Conservation (phyloP, 2,329 filamentous ascomycete species). For the Coleophoma crateriformis region DNA sequence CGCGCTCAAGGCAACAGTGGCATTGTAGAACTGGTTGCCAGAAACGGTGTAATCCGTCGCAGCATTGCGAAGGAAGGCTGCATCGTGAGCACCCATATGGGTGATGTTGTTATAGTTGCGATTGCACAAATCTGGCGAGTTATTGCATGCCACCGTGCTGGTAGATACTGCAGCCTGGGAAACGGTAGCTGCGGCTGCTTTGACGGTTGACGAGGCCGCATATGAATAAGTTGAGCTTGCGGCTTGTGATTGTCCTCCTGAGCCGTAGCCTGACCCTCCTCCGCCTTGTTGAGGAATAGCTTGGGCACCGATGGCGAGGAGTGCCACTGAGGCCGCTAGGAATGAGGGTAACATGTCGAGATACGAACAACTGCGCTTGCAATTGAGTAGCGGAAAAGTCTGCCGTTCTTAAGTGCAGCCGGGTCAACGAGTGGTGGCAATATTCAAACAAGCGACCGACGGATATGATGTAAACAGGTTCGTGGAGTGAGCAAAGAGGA, state of each 20-base stretch:
- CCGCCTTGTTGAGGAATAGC: slow-evolving; percentile 15
- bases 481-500: too few species aligned
- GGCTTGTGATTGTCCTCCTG: background rate
- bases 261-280: background rate
- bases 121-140: slow-evolving; percentile 68
- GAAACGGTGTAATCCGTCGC: slow-evolving; percentile 35
- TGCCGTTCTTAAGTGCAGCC: too few species aligned
- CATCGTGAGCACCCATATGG: slow-evolving; percentile 66
- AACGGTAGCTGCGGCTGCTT: slow-evolving; percentile 4
- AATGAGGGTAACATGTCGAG: slow-evolving; percentile 13
- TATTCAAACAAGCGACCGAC: too few species aligned
- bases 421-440: too few species aligned
- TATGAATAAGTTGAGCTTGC: slow-evolving; percentile 2
- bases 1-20: slow-evolving; percentile 50
- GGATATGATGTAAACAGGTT: too few species aligned
- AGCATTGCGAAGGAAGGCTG: slow-evolving; percentile 51
- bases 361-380: too few species aligned
- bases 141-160: slow-evolving; percentile 56
- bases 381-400: too few species aligned
- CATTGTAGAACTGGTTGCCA: slow-evolving; percentile 53
- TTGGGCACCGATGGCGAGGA: slow-evolving; percentile 17
- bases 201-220: slow-evolving; percentile 4
- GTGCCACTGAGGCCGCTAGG: slow-evolving; percentile 13
- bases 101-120: slow-evolving; percentile 71
- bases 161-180: slow-evolving; percentile 16